Evolutionary conservation across 2,329 filamentous ascomycete genomes (phyloP), one percentile per base, ranked within the genome.

Genomic region (Talaromyces islandicus): DNA sequence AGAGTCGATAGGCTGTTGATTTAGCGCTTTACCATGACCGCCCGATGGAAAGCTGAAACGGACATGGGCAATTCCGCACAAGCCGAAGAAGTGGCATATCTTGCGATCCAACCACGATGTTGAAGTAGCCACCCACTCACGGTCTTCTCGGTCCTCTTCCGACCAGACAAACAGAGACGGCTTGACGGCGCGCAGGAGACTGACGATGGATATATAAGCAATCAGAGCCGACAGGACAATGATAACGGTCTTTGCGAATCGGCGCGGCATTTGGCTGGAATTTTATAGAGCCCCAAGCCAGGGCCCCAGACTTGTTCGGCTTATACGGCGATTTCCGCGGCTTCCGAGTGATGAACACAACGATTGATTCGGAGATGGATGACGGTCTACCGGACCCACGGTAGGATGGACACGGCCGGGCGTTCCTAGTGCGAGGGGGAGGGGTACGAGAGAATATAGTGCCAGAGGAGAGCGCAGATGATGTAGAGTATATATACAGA

Each of bases 1-100:
- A 57, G 64, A 66, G 9, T 60, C 61, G 5, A 62, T 32, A 12
- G 66, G 59, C 1, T 62, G 54, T 56, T 68, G 64, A 11, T 63
- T 41, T 2, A 59, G 55, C 19, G 66, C 60, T 56, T 68, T 65
- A 46, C 66, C 68, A 52, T 68, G 65, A 21, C 72, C 68, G 63
- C 74, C 70, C 63, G 62, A 64, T 50, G 64, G 68, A 24, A 83
- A 81, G 68, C 87, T 86, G 51, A 78, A 83, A 57, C 83, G 81
- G 65, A 92, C 77, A 70, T 95, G 90, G 56, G 88, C 80, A n/a
- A 90, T 72, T 25, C 91, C 91, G 70, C 92, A 96, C 29, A 95
- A 73, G 35, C 89, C 83, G 48, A 96, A 76, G 88, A 88, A 95
- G 52, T 85, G 84, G 71, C 92, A 96, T 7, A 85, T 79, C 69